phyloP scores from a whole-genome alignment of 192 early-diverging fungal genomes.

The Backusella luteola region DNA sequence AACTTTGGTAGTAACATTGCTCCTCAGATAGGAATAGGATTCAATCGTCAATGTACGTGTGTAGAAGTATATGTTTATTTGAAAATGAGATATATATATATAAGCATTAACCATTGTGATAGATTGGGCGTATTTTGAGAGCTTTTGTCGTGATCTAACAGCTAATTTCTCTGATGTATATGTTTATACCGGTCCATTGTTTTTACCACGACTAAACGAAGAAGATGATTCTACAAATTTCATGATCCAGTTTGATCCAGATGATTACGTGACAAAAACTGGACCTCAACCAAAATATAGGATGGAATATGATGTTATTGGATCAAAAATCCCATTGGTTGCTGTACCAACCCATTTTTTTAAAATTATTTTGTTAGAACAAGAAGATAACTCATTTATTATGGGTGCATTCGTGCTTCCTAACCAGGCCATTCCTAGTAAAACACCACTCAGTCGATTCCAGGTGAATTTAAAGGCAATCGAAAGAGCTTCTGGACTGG shows the following conservation, averaged over 20 bases:
- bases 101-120: background rate
- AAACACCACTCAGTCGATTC: conserved; percentile 61
- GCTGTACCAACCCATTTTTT: conserved; percentile 67
- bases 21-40: conserved; percentile 40
- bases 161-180: conserved; percentile 50
- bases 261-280: background rate
- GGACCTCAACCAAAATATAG: conserved; percentile 12
- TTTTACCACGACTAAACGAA: conserved; percentile 40
- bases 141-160: conserved; percentile 43
- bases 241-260: background rate
- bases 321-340: conserved; percentile 5
- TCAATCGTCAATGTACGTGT: conserved; percentile 54
- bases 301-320: conserved; percentile 22
- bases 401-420: conserved; percentile 80
- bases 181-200: conserved; percentile 59
- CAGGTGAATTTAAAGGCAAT: conserved; percentile 67
- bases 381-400: conserved; percentile 38
- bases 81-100: background rate
- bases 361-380: conserved; percentile 34
- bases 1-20: conserved; percentile 16
- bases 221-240: background rate
- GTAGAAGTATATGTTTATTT: background rate
- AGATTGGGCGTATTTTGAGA: conserved; percentile 60
- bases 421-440: conserved; percentile 66
- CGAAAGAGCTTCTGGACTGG: conserved; percentile 64